Conservation (phyloP, 192 early-diverging fungal species). For the Backusella australiensis region DNA sequence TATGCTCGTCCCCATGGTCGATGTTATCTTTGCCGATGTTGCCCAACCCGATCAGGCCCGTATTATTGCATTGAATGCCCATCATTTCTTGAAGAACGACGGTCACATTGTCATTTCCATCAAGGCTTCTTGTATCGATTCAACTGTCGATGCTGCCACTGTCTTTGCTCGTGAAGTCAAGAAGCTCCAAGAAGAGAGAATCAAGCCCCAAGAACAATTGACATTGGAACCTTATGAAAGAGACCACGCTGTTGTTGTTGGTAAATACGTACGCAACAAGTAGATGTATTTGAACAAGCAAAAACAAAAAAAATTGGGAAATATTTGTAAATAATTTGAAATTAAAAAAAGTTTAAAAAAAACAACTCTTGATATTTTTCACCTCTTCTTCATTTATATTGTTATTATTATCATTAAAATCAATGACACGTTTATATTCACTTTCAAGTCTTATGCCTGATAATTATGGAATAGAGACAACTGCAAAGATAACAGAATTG, state of each 20-base stretch:
- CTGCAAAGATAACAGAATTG: slow-evolving; percentile 12
- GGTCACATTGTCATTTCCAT: slow-evolving; percentile 99
- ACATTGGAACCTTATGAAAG: slow-evolving; percentile 98
- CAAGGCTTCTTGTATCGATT: slow-evolving; percentile 99
- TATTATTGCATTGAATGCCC: slow-evolving; percentile 96
- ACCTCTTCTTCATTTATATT: background rate
- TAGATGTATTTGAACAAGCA: slow-evolving; percentile 26
- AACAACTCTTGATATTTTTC: background rate
- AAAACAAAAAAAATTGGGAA: background rate
- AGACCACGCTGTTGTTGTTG: slow-evolving; percentile 97
- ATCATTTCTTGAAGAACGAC: slow-evolving; percentile 96
- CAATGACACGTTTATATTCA: background rate
- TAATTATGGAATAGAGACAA: slow-evolving; percentile 7
- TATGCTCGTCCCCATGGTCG: slow-evolving; percentile 98
- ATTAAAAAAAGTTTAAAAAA: background rate
- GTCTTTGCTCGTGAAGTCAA: slow-evolving; percentile 98
- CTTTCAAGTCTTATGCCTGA: slow-evolving; percentile 9
- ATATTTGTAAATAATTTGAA: background rate
- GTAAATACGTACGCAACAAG: slow-evolving; percentile 70
- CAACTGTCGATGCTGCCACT: slow-evolving; percentile 90
- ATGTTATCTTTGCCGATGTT: slow-evolving; percentile 98
- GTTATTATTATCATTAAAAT: background rate
- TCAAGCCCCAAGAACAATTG: slow-evolving; percentile 94
- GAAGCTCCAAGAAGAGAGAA: slow-evolving; percentile 83
- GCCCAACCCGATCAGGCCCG: slow-evolving; percentile 99